These are phyloP conservation scores for Aspergillus udagawae DNA, from an alignment of 2,329 filamentous ascomycete species.

Conservation along the genomic window DNA sequence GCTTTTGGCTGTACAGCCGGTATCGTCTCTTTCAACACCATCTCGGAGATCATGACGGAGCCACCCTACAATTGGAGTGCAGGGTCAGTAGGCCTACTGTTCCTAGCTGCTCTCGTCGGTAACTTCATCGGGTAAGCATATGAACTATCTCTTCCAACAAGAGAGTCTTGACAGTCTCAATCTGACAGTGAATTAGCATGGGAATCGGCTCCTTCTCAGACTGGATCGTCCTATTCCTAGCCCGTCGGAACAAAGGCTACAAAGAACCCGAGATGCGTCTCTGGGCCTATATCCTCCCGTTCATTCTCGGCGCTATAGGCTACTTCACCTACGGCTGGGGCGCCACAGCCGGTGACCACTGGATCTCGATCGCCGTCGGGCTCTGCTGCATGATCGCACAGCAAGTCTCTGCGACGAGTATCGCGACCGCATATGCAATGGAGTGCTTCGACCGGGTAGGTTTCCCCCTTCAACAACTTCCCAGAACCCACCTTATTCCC, in stretches of 20 bases:
- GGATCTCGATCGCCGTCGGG: slow-evolving; percentile 34
- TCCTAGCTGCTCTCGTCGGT: slow-evolving; percentile 31
- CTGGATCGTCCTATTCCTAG: slow-evolving; percentile 28
- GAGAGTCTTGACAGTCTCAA: no score
- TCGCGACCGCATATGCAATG: slow-evolving; percentile 42
- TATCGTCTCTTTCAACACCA: slow-evolving; percentile 39
- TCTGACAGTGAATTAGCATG: slow-evolving; percentile 35
- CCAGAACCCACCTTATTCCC: no score
- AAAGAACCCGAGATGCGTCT: slow-evolving; percentile 39
- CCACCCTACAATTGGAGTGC: slow-evolving; percentile 34
- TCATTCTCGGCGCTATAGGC: slow-evolving; percentile 31
- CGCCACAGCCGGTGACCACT: slow-evolving; percentile 30
- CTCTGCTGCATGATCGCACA: slow-evolving; percentile 40
- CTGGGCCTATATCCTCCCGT: slow-evolving; percentile 31
- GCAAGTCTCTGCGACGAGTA: slow-evolving; percentile 37
- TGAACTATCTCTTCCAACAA: background rate
- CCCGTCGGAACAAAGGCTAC: slow-evolving; percentile 31
- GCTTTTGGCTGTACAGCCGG: slow-evolving; percentile 40
- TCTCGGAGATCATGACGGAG: slow-evolving; percentile 35
- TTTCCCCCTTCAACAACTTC: background rate
- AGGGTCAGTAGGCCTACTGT: slow-evolving; percentile 29
- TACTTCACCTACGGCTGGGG: slow-evolving; percentile 41
- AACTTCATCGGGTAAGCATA: slow-evolving; percentile 27
- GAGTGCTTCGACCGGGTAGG: slow-evolving; percentile 37
- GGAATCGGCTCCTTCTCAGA: slow-evolving; percentile 32